Base-by-base conservation (phyloP, 495 filamentous ascomycete species). In the Penicillium dipodomyicola region DNA sequence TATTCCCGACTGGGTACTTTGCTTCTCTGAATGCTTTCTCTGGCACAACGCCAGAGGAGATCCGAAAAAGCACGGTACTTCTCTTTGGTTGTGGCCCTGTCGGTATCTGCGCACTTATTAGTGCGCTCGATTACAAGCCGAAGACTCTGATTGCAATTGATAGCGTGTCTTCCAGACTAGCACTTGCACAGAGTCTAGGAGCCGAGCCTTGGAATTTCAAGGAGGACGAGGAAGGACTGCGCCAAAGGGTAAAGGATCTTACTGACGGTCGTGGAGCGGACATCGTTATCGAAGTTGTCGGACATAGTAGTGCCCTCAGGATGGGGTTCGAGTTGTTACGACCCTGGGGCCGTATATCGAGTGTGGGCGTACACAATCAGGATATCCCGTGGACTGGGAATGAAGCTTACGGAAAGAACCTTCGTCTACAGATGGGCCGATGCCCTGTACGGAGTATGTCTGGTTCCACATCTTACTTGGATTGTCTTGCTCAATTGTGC, bases 301-400 rank as follows among this genome's bases (percentile, higher is more conserved):
- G 92, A 0, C 72, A 88, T 51, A 89, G 84, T 32, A 80, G 83
- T 45, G 92, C 92, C 4, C 69, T 96, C 57, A 82, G 79, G 60
- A 88, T 89, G 63, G 88, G 84, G 2, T 96, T 90, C 66, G 90
- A 96, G 39, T 70, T 96, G 37, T 52, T 97, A n/a, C 79, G 92
- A 46, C 92, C 92, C 10, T 97, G 89, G 81, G 91, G 91, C 0
- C 74, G 82, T 2, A 89, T 97, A 42, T 85, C 81, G 23, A 90
- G 86, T 63, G 90, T 96, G 46, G 92, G 92, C 0, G 91, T 97
- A 15, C 91, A 96, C 63, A 95, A 92, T 64, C 86, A 78, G 10
- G 87, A 89, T 79, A 91, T 96, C 54, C 92, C 92, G 1, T 94
- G 92, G 83, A 85, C 77, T n/a, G 92, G 90, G 1, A 84, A 81